Conservation (phyloP, 2,329 filamentous ascomycete genomes). For the Xylaria sp. region DNA sequence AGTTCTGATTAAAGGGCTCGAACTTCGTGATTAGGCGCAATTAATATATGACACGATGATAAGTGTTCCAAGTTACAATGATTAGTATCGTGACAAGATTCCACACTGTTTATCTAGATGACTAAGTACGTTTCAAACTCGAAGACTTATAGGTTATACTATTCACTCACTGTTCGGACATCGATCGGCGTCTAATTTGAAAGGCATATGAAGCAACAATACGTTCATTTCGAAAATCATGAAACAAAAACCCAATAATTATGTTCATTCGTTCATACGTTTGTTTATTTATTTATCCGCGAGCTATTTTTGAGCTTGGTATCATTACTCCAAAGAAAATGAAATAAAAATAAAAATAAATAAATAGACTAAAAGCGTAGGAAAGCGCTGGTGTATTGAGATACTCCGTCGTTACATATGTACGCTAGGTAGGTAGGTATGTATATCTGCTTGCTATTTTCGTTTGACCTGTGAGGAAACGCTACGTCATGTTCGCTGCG, state of each 20-base stretch:
- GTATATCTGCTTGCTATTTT: too few relatives aligned
- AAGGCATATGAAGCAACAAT: background rate
- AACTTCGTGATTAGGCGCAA: too few relatives aligned
- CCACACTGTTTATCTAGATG: too few relatives aligned
- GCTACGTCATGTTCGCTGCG: background rate
- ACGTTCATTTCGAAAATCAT: background rate
- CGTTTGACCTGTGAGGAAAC: background rate
- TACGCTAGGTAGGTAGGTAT: background rate
- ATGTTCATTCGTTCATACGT: background rate
- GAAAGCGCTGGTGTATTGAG: background rate
- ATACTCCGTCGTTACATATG: background rate
- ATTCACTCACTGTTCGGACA: background rate
- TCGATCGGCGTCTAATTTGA: background rate
- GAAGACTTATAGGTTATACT: background rate
- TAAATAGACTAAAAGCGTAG: background rate
- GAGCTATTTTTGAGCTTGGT: constrained; percentile 9
- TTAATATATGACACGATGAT: too few relatives aligned
- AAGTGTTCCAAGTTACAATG: too few relatives aligned
- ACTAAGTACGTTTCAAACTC: background rate
- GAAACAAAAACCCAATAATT: too few relatives aligned
- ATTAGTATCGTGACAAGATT: too few relatives aligned
- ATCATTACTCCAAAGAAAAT: constrained; percentile 17
- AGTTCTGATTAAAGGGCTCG: too few relatives aligned
- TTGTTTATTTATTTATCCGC: constrained; percentile 1
- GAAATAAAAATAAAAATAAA: background rate